Evolutionary conservation across 768 basidiomycete species (phyloP), one percentile per base, ranked within the genome.

Genomic region (Lactarius psammicola): DNA sequence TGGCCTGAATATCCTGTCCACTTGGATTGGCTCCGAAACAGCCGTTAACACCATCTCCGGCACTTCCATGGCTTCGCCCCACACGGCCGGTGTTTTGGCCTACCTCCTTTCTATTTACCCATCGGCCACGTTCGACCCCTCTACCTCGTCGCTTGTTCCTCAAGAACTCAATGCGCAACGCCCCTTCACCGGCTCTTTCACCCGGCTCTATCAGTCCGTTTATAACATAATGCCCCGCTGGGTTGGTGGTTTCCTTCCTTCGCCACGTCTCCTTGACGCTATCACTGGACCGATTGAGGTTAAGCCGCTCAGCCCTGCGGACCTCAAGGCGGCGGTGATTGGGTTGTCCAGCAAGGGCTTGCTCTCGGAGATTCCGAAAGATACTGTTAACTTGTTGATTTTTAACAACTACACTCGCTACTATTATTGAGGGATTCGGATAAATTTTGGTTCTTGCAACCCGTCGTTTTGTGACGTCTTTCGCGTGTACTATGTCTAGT

Each of bases 21-120:
- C 91, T 61, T 96, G 85, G 80, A 92, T 81, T 64, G 85, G 85
- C 31, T 81, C 84, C 56, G 73, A 73, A 55, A 71, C 66, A 1
- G 84, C 90, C 23, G 80, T 79, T 55, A 85, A 87, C 71, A 91
- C 87, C 15, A 84, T 95, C 69, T 93, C 91, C 0, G 92, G 93
- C 34, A 95, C 93, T 9, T 93, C 90, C 13, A 95, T 96, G 94
- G 94, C 95, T 6, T 90, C 90, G 10, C 95, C 95, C 46, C 94
- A 95, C 77, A 85, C 84, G 40, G 90, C 90, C 62, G 95, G 95
- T 69, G 77, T 96, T 60, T 77, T 92, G 57, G 95, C 95, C 11
- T 97, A 97, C 82, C 82, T 93, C 70, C 84, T 97, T 64, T 93
- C 92, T 28, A 84, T 95, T 72, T 88, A 94, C 77, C 90, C 89